Conservation (phyloP, 768 basidiomycete species). For the Phylloporus sp. region DNA sequence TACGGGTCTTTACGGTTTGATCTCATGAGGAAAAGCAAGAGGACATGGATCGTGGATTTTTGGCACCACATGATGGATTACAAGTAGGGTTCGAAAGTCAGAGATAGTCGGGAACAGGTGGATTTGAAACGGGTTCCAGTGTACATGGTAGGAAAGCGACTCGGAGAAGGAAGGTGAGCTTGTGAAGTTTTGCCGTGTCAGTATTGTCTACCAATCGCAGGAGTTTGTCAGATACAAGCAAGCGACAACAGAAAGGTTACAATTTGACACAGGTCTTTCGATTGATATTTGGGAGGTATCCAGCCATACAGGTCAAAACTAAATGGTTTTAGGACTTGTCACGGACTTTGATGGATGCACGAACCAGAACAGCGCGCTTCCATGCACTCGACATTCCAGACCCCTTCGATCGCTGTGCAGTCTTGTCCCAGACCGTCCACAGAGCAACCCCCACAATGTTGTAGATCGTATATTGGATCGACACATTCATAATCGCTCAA, state of each 20-base stretch:
- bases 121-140: background rate
- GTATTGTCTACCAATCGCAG: background rate
- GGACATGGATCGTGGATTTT: background rate
- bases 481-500: constrained; percentile 55
- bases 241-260: constrained; percentile 2
- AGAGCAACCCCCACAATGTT: constrained; percentile 73
- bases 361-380: constrained; percentile 48
- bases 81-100: background rate
- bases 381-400: constrained; percentile 69
- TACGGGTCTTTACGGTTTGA: background rate
- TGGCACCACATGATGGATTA: background rate
- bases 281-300: constrained; percentile 12
- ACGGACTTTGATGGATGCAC: constrained; percentile 14
- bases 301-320: constrained; percentile 13
- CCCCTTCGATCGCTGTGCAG: constrained; percentile 62
- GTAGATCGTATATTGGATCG: constrained; percentile 56
- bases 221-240: too few species aligned
- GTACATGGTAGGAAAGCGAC: background rate
- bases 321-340: background rate
- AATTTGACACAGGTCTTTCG: constrained; percentile 10
- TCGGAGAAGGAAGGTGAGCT: background rate
- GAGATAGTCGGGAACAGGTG: background rate
- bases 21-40: background rate
- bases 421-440: constrained; percentile 59
- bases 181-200: background rate